Conservation (phyloP, 257 asterid species). For the Penstemon davidsonii region DNA sequence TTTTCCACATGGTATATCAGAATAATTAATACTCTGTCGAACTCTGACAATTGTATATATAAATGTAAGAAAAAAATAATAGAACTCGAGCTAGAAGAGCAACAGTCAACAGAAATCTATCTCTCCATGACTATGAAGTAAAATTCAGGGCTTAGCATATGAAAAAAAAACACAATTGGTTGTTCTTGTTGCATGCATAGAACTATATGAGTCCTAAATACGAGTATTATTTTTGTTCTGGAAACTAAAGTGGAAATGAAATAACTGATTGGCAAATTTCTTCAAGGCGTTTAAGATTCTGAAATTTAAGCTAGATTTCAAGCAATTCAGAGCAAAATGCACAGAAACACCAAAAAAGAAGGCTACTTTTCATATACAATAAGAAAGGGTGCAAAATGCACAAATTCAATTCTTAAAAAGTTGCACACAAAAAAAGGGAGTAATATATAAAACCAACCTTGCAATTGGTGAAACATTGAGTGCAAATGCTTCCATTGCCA, state of each 20-base stretch:
- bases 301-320: background rate
- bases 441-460: conserved; percentile 48
- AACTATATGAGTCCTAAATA: conserved; percentile 7
- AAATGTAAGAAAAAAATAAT: background rate
- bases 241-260: conserved; percentile 10
- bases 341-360: conserved; percentile 9
- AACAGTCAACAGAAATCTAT: conserved; percentile 5
- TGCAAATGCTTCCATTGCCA: conserved; percentile 49
- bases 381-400: conserved; percentile 15
- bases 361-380: conserved; percentile 10
- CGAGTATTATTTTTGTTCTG: conserved; percentile 18
- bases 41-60: too few relatives aligned
- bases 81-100: conserved; percentile 11
- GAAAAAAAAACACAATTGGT: background rate
- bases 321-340: conserved; percentile 6
- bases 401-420: too few relatives aligned
- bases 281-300: conserved; percentile 3
- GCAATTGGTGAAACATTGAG: conserved; percentile 60
- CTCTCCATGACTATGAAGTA: background rate
- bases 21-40: background rate
- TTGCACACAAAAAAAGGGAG: too few relatives aligned
- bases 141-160: conserved; percentile 22
- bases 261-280: conserved; percentile 1
- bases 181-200: background rate
- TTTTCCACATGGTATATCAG: conserved; percentile 31